phyloP scores from a whole-genome alignment of 768 basidiomycete species.

The Auricularia heimuer region DNA sequence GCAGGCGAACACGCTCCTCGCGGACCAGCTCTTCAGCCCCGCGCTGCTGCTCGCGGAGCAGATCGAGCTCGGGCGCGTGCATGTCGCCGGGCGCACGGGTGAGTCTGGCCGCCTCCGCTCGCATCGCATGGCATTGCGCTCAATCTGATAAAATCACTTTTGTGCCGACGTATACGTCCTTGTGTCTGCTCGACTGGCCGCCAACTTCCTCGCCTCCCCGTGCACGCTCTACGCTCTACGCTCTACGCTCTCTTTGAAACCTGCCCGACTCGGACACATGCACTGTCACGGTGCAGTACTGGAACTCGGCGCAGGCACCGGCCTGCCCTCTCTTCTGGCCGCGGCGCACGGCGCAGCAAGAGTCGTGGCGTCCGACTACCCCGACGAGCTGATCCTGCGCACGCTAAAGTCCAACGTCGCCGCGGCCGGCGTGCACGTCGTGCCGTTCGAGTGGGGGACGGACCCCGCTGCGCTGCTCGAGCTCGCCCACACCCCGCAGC shows the following conservation, averaged over 20 bases:
- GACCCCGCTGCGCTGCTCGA: slow-evolving; percentile 40
- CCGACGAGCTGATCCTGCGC: slow-evolving; percentile 47
- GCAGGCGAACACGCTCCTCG: slow-evolving; percentile 63
- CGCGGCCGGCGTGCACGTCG: slow-evolving; percentile 33
- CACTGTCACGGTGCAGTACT: slow-evolving; percentile 32
- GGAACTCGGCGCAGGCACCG: slow-evolving; percentile 65
- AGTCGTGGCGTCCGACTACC: slow-evolving; percentile 60
- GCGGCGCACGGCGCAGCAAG: slow-evolving; percentile 28
- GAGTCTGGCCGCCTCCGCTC: slow-evolving; percentile 2
- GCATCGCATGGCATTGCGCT: background rate
- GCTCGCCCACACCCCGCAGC: background rate
- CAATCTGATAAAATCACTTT: too few relatives aligned
- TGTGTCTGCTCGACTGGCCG: too few relatives aligned
- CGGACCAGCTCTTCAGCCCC: slow-evolving; percentile 66
- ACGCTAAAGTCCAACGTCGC: slow-evolving; percentile 55
- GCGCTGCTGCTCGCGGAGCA: slow-evolving; percentile 55
- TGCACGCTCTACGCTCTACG: too few relatives aligned
- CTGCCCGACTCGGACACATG: background rate
- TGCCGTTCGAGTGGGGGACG: slow-evolving; percentile 58
- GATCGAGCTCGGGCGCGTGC: slow-evolving; percentile 47
- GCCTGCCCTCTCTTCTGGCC: slow-evolving; percentile 53
- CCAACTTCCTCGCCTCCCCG: too few relatives aligned
- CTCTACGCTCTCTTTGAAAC: background rate
- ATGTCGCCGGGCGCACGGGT: slow-evolving; percentile 34
- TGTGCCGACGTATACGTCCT: too few relatives aligned